A percentile compares a stretch with the other conserved stretches of the same genome.
phyloP scores from a whole-genome alignment of 495 filamentous ascomycete species.

The Terfezia claveryi region DNA sequence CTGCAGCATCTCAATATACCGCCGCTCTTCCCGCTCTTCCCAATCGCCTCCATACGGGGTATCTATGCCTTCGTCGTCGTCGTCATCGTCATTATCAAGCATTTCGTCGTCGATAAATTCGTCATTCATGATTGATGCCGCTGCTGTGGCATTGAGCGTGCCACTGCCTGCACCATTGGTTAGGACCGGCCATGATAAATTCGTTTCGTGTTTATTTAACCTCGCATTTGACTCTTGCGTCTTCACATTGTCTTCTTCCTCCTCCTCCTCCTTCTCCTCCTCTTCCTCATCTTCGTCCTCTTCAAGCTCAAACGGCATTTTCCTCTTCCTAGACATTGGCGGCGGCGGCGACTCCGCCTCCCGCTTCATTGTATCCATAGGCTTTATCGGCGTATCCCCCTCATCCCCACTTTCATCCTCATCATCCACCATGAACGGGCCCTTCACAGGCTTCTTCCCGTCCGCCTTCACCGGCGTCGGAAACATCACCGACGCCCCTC shows the following conservation, averaged over 20 bases:
- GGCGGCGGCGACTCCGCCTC: neutral
- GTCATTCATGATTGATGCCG: neutral
- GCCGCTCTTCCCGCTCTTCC: constrained; percentile 27
- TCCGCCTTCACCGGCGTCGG: neutral
- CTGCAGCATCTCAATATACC: constrained; percentile 35
- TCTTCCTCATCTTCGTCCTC: neutral
- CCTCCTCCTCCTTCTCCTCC: neutral
- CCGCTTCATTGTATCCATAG: neutral
- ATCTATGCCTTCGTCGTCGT: constrained; percentile 14
- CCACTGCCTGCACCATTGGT: neutral
- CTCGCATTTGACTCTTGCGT: neutral
- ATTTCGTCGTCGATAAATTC: constrained; percentile 23
- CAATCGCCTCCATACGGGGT: constrained; percentile 15
- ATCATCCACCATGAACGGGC: neutral
- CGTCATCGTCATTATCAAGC: constrained; percentile 10
- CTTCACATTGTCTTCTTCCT: neutral
- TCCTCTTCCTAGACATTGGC: neutral
- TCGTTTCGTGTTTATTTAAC: neutral
- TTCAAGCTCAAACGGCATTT: neutral
- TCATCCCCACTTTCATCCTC: neutral
- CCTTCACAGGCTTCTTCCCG: neutral
- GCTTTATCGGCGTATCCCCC: neutral
- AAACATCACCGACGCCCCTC: no score
- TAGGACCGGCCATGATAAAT: neutral
- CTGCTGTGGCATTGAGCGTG: neutral